Evolutionary conservation across 1,139 yeast species (phyloP), one percentile per base, ranked within the genome.

Genomic region (Yamadazyma taylorii): DNA sequence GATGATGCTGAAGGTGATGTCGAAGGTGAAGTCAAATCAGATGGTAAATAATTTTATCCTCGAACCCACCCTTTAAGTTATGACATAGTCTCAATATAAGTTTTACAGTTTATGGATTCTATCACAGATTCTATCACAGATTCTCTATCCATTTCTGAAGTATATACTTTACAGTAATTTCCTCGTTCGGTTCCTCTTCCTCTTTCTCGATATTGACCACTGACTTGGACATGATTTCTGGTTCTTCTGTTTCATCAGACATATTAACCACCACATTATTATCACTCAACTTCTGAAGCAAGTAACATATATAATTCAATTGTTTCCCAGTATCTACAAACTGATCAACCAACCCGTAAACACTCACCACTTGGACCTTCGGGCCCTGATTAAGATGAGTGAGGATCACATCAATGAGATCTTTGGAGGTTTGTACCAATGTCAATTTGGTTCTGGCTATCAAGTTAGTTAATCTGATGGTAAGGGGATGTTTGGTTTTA

Each of bases 1-100:
- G 69, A 51, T 12, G 65, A 51, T 10, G 63, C 48, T 13, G 63
- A 47, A 23, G 17, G 17, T 17, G n/a, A 29, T 14, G 30, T 8
- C 4, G 68, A 56, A 40, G 59, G 40, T 32, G 51, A 46, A 40
- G 59, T 46, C 29, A 60, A 56, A 24, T 19, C 21, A 8, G 21
- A 19, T 19, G 8, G 21, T 19, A 19, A 19, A 19, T 19, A 19
- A 19, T 6, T n/a, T n/a, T n/a, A n/a, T n/a, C n/a, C n/a, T n/a
- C n/a, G n/a, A n/a, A n/a, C n/a, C n/a, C n/a, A n/a, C n/a, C n/a
- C n/a, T n/a, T n/a, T n/a, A n/a, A n/a, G n/a, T n/a, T n/a, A n/a
- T n/a, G n/a, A n/a, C n/a, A n/a, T n/a, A 19, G 8, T 19, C 21
- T 19, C 21, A 19, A 19, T 19, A 19, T 19, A 19, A n/a, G n/a